A percentile compares a stretch with the other conserved stretches of the same genome.
Conservation (phyloP, 2,329 filamentous ascomycete genomes). For the Alternaria arbusti region DNA sequence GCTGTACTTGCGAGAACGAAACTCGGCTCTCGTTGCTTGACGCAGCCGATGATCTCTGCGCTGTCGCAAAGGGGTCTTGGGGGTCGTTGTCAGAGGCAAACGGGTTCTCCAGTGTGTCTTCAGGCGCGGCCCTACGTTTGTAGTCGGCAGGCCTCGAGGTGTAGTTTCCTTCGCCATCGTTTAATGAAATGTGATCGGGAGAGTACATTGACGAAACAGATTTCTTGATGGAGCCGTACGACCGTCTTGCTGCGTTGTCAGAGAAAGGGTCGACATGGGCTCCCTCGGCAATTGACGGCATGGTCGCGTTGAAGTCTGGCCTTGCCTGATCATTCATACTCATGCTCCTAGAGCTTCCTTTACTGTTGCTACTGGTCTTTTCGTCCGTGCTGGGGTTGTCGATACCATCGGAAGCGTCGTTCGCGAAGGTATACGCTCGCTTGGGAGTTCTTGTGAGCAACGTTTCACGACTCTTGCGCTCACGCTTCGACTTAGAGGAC, state of each 20-base stretch:
- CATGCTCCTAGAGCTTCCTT: background rate
- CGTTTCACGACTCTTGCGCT: background rate
- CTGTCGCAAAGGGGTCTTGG: background rate
- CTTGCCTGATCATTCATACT: background rate
- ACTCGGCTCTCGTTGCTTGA: background rate
- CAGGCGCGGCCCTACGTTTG: background rate
- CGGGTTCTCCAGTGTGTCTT: background rate
- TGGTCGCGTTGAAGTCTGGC: background rate
- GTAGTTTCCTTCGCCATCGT: background rate
- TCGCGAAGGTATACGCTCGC: background rate
- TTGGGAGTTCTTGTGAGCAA: background rate
- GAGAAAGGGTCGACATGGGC: background rate
- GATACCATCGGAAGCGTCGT: background rate
- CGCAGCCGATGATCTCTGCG: background rate
- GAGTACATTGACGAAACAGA: background rate
- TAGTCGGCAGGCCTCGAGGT: background rate
- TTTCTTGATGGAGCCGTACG: background rate
- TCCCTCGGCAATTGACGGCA: background rate
- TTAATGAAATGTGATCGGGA: background rate
- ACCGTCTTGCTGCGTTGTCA: background rate
- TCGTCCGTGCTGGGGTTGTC: background rate
- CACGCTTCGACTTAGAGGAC: background rate
- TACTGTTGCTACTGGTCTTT: background rate
- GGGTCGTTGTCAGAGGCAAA: background rate
- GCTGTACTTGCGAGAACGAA: background rate